Evolutionary conservation across 108 stramenopile genomes (phyloP), one percentile per base, ranked within the genome.

Genomic region (Discostella pseudostelligera): DNA sequence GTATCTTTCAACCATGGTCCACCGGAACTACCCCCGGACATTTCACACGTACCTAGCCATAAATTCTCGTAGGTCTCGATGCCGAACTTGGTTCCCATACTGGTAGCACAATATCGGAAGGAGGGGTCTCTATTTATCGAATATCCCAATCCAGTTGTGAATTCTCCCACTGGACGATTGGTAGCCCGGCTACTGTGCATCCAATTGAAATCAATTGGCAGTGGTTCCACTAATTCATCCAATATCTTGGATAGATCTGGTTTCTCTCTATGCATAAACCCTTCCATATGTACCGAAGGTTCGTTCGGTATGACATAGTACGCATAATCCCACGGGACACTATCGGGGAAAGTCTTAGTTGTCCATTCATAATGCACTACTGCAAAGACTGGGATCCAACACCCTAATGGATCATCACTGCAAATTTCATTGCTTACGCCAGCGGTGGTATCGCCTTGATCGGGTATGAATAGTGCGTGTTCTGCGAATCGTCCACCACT

Each of bases 331-430:
- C 65, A 76, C 0, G 74, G 74, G 21, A 68, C 74, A 39, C 67
- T 76, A 9, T 63, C 5, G 0, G 74, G 74, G 29, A 76, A 76
- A 1, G 46, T 39, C 29, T 49, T 39, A 16, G 56, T 49, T 1
- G 68, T 70, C 76, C 76, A 77, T 39, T 58, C 44, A 43, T 69
- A 42, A 56, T 77, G 67, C 42, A 77, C 76, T 13, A 70, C 66
- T 1, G 64, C 76, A 60, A 77, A 77, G 13, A 63, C 68, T 16
- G 68, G 69, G 13, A 69, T 25, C 69, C 69, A 77, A 26, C 76
- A 77, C 28, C 76, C 76, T 0, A 62, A 46, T 20, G 77, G 77
- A 43, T 78, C 69, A 32, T 71, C 53, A 7, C 32, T 3, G 16
- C 69, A 78, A n/a, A 55, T n/a, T 13, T 78, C 57, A 54, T 78